Evolutionary conservation across 208 protist species (phyloP).

Genomic region (Crithidia bombi): DNA sequence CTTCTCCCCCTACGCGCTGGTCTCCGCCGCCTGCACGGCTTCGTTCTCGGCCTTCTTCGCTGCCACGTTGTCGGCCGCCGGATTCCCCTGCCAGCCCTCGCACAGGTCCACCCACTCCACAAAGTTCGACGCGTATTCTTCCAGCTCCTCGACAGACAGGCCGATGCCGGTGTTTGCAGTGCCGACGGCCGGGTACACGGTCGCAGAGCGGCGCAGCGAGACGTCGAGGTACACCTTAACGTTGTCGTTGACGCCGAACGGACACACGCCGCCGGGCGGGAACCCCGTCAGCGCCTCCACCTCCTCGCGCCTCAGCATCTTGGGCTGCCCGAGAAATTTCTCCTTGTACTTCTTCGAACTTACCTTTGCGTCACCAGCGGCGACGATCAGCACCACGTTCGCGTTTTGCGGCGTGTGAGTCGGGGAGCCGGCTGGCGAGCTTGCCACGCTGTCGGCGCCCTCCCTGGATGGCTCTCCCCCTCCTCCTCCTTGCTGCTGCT

Average conservation of each 20-base stretch:
- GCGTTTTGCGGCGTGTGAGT: slow-evolving; percentile 11
- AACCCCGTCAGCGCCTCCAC: slow-evolving; percentile 57
- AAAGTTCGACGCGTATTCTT: slow-evolving; percentile 56
- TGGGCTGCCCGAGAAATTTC: slow-evolving; percentile 45
- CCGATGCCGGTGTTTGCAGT: slow-evolving; percentile 47
- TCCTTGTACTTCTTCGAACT: slow-evolving; percentile 52
- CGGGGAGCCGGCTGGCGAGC: background rate
- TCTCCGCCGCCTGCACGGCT: slow-evolving; percentile 7
- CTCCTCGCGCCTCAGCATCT: slow-evolving; percentile 62
- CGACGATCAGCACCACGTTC: slow-evolving; percentile 48
- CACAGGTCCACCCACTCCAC: slow-evolving; percentile 79
- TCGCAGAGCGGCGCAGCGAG: slow-evolving; percentile 62
- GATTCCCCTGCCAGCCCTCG: slow-evolving; percentile 45
- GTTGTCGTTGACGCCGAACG: slow-evolving; percentile 53
- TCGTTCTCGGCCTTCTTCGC: slow-evolving; percentile 5
- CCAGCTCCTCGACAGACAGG: slow-evolving; percentile 58
- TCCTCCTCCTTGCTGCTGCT: slow-evolving; percentile 11
- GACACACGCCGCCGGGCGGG: slow-evolving; percentile 62
- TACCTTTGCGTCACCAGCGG: slow-evolving; percentile 57
- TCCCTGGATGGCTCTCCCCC: too few relatives aligned
- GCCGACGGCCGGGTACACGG: slow-evolving; percentile 58
- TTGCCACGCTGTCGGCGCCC: slow-evolving; percentile 19
- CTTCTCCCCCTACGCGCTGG: slow-evolving; percentile 8
- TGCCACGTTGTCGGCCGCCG: background rate
- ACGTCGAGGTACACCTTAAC: slow-evolving; percentile 73